phyloP scores from a whole-genome alignment of 1,284 basidiomycete genomes.

The Microbotryomycetes sp. region DNA sequence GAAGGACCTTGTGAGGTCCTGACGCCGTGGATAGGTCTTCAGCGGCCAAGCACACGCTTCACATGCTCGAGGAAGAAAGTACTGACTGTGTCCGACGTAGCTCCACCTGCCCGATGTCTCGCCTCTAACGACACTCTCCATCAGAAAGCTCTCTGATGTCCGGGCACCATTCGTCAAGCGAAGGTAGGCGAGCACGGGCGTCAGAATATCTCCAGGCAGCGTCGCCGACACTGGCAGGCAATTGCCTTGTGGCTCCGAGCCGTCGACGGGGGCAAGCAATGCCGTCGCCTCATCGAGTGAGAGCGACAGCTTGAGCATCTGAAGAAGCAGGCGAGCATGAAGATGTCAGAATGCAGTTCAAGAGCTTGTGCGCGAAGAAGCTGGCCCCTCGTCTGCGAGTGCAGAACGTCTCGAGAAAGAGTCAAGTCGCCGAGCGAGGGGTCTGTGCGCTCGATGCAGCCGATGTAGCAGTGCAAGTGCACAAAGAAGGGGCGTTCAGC shows the following conservation, averaged over 20 bases:
- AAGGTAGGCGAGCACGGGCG: constrained; percentile 94
- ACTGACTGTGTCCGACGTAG: constrained; percentile 86
- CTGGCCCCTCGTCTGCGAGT: no score
- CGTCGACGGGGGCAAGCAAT: constrained; percentile 15
- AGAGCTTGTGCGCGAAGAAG: no score
- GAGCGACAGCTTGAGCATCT: constrained; percentile 20
- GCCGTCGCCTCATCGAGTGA: constrained; percentile 19
- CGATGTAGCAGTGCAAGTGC: no score
- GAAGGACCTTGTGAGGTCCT: constrained; percentile 90
- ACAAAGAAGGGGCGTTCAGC: no score
- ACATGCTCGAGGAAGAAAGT: constrained; percentile 1
- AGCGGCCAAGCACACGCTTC: constrained; percentile 11
- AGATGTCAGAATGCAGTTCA: background rate
- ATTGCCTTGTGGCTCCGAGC: constrained; percentile 52
- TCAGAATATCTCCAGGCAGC: constrained; percentile 90
- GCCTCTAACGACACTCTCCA: constrained; percentile 85
- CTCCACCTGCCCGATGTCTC: constrained; percentile 89
- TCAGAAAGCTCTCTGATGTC: constrained; percentile 67
- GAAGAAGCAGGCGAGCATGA: background rate
- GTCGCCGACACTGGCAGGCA: constrained; percentile 88
- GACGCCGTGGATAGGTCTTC: constrained; percentile 7
- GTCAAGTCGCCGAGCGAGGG: background rate
- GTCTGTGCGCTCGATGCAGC: no score
- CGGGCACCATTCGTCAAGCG: constrained; percentile 84
- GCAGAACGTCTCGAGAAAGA: no score